Evolutionary conservation across 1,139 yeast genomes (phyloP).

Genomic region (Yamadazyma mexicana): DNA sequence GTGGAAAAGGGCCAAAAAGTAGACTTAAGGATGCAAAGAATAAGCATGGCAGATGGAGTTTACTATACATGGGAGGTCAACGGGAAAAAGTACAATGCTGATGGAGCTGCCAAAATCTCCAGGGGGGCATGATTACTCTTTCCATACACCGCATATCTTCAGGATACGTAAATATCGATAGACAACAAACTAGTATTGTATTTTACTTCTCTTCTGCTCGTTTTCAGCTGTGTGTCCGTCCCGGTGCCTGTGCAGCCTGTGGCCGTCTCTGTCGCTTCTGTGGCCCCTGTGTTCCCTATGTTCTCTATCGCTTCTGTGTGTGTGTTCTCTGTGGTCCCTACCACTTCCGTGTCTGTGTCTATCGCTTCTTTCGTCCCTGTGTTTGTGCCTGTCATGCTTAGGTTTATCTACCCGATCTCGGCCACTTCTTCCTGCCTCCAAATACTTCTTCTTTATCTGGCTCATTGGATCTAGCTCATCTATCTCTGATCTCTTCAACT

Average conservation of each 20-base stretch:
- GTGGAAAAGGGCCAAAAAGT: conserved; percentile 39
- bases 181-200: conserved; percentile 8
- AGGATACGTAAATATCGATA: no score
- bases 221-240: conserved; percentile 22
- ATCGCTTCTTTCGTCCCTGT: not conserved
- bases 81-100: conserved; percentile 20
- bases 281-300: conserved; percentile 41
- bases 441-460: conserved; percentile 2
- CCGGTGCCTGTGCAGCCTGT: not conserved
- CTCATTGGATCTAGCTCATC: conserved; percentile 20
- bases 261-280: conserved; percentile 24
- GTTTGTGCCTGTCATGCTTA: no score
- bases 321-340: conserved; percentile 7
- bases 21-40: conserved; percentile 10
- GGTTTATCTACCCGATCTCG: conserved; percentile 12
- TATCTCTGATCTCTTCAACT: conserved; percentile 9
- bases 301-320: conserved; percentile 3
- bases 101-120: no score
- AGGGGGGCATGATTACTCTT: no score
- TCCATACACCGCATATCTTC: no score
- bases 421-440: not conserved
- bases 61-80: conserved; percentile 75
- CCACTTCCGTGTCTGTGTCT: conserved; percentile 13
- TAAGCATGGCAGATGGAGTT: conserved; percentile 28
- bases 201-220: conserved; percentile 22